Percentiles rank a stretch among this genome's conserved stretches.
These are phyloP conservation scores for Xylaria sp. DNA, from an alignment of 2,329 filamentous ascomycete species.

Conservation along the genomic window DNA sequence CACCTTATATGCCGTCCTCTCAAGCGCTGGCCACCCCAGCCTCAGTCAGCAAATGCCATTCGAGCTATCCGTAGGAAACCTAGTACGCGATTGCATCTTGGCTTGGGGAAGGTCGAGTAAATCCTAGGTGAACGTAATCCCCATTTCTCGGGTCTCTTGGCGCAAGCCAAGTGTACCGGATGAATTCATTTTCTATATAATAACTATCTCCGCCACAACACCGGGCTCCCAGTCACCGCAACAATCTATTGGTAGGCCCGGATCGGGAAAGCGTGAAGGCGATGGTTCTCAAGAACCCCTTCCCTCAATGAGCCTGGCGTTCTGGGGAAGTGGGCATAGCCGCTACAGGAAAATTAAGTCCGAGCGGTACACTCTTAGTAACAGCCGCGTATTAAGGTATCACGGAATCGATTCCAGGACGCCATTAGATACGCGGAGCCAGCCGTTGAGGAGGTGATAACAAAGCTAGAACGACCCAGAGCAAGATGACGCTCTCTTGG, in stretches of 20 bases:
- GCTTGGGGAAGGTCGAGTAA: constrained; percentile 7
- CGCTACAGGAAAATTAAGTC: not conserved
- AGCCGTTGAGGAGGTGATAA: constrained; percentile 3
- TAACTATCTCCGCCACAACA: not conserved
- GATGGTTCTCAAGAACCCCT: not conserved
- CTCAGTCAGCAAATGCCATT: not conserved
- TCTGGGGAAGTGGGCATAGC: not conserved
- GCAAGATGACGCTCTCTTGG: constrained; percentile 23
- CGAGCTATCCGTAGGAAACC: not conserved
- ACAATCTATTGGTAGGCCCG: not conserved
- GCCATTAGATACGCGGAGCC: constrained; percentile 11
- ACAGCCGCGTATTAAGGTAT: not conserved
- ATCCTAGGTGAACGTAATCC: constrained; percentile 10
- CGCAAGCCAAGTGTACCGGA: not conserved
- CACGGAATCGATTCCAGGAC: constrained; percentile 12
- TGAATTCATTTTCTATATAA: constrained; percentile 2
- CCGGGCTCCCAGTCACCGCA: not conserved
- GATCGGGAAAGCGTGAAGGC: not conserved
- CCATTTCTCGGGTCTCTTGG: not conserved
- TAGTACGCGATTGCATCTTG: constrained; percentile 17
- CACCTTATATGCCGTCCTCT: constrained; percentile 21
- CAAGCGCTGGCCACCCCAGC: not conserved
- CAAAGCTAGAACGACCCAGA: constrained; percentile 26
- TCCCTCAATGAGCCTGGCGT: not conserved
- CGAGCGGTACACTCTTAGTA: not conserved